Evolutionary conservation across 805 yeast genomes (phyloP).

Genomic region (Scheffersomyces spartinae): DNA sequence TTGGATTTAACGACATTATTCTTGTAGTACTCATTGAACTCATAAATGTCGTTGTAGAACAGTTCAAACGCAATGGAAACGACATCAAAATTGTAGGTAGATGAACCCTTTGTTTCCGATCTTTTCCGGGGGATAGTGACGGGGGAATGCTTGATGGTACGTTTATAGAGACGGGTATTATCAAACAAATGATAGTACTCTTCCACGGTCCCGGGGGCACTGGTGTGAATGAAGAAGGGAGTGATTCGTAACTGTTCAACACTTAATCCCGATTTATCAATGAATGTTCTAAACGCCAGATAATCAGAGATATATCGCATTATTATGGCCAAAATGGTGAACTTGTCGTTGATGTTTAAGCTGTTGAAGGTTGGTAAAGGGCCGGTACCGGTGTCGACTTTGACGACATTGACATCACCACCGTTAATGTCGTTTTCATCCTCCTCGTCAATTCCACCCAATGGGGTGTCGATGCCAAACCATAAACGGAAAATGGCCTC

Average conservation of each 20-base stretch:
- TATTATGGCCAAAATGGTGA: conserved; percentile 36
- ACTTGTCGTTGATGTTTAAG: conserved; percentile 33
- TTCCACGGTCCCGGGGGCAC: conserved; percentile 7
- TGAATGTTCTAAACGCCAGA: conserved; percentile 35
- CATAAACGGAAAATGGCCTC: conserved; percentile 21
- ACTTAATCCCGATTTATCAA: conserved; percentile 28
- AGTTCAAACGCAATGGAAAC: too few relatives aligned
- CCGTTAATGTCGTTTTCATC: conserved; percentile 8
- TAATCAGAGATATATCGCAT: conserved; percentile 30
- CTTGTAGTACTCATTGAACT: conserved; percentile 13
- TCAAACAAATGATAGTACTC: conserved; percentile 37
- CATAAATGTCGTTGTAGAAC: conserved; percentile 18
- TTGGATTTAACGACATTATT: too few relatives aligned
- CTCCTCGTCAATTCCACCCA: conserved; percentile 14
- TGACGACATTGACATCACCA: conserved; percentile 12
- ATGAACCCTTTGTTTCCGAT: too few relatives aligned
- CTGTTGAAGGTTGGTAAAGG: conserved; percentile 26
- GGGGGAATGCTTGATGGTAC: conserved; percentile 13
- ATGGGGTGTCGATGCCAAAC: conserved; percentile 22
- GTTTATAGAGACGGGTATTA: conserved; percentile 40
- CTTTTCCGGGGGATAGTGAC: conserved; percentile 25
- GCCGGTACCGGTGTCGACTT: conserved; percentile 8
- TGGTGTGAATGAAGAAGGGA: too few relatives aligned
- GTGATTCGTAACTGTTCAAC: too few relatives aligned
- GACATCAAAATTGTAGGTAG: too few relatives aligned